Evolutionary conservation across 108 stramenopile species (phyloP).

Genomic region (Poteriospumella lacustris): DNA sequence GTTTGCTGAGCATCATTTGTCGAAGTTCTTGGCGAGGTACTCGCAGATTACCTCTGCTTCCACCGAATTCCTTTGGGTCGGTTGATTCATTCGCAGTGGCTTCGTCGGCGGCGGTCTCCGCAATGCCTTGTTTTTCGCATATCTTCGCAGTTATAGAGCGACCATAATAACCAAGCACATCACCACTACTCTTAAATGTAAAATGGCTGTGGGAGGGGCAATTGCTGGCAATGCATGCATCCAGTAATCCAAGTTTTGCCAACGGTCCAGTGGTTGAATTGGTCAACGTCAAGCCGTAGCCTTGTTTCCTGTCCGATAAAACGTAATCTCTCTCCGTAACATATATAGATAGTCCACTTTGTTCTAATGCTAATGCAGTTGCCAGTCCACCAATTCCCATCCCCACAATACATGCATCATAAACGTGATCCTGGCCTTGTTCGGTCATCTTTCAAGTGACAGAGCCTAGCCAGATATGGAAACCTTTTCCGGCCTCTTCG

Average conservation of each 20-base stretch:
- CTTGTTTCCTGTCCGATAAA: neutral
- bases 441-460: too few relatives aligned
- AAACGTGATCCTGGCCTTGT: too few relatives aligned
- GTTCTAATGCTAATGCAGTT: neutral
- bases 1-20: neutral
- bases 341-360: neutral
- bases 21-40: slow-evolving; percentile 30
- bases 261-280: neutral
- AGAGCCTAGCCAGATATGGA: too few relatives aligned
- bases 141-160: neutral
- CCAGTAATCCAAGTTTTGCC: neutral
- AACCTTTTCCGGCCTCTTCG: too few relatives aligned
- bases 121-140: neutral
- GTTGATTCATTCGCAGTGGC: too few relatives aligned
- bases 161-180: slow-evolving; percentile 31
- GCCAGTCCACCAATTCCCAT: neutral
- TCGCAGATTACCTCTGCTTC: neutral
- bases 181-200: slow-evolving; percentile 15
- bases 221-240: neutral
- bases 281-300: neutral
- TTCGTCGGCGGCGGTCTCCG: neutral
- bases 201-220: slow-evolving; percentile 30
- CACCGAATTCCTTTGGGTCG: slow-evolving; percentile 15
- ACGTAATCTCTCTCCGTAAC: neutral
- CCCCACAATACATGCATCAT: slow-evolving; percentile 12